These are phyloP conservation scores for Parietaria judaica DNA, from an alignment of 306 rosid species.

Conservation along the genomic window DNA sequence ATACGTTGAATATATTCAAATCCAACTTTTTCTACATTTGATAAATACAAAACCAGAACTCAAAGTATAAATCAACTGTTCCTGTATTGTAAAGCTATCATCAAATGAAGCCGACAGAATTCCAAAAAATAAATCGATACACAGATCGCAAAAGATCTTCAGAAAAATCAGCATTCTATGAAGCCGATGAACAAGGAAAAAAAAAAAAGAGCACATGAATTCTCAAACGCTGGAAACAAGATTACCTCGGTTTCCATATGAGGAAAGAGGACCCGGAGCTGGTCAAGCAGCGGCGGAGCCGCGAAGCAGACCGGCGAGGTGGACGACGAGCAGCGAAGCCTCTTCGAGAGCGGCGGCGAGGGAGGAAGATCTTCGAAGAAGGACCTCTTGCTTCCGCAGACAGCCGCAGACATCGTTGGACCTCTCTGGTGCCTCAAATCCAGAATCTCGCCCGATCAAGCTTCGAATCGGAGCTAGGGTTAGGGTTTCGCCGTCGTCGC, in stretches of 20 bases:
- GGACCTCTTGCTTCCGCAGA: constrained; percentile 96
- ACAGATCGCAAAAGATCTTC: not conserved
- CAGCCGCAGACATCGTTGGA: constrained; percentile 93
- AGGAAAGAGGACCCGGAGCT: constrained; percentile 62
- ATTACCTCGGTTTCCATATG: constrained; percentile 58
- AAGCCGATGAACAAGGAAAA: not conserved
- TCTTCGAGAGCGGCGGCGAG: constrained; percentile 76
- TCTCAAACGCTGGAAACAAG: too few species aligned
- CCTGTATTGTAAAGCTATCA: too few species aligned
- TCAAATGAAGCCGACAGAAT: not conserved
- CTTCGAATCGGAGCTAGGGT: constrained; percentile 1
- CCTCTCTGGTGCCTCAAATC: constrained; percentile 1
- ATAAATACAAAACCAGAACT: not conserved
- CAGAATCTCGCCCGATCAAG: not conserved
- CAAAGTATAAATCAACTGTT: not conserved
- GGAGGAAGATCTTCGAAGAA: constrained; percentile 95
- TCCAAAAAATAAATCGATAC: not conserved
- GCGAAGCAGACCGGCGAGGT: constrained; percentile 69
- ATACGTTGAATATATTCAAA: not conserved
- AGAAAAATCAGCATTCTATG: not conserved
- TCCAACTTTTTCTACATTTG: not conserved
- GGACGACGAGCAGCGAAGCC: constrained; percentile 81
- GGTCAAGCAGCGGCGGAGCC: constrained; percentile 50
- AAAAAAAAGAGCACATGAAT: not conserved
- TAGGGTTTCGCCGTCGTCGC: constrained; percentile 3